phyloP scores from a whole-genome alignment of 2,329 filamentous ascomycete genomes.

The Trichoderma hamatum region DNA sequence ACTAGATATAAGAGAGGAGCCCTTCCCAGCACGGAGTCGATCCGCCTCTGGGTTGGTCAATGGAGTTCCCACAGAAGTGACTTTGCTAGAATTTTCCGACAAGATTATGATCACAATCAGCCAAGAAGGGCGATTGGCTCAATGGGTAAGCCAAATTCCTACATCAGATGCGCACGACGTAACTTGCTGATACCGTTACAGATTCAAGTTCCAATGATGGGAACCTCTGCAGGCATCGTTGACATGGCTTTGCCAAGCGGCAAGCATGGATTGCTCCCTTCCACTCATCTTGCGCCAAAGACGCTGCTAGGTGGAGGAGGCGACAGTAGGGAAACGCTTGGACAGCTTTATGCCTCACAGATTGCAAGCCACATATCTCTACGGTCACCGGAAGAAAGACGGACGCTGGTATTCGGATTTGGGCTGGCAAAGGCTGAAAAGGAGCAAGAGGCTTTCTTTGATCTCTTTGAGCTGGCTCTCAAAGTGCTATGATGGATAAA shows the following conservation, averaged over 20 bases:
- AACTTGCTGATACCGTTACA: conserved; percentile 38
- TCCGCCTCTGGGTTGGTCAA: conserved; percentile 65
- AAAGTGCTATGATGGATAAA: conserved; percentile 51
- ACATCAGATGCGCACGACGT: neutral
- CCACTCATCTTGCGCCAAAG: conserved; percentile 80
- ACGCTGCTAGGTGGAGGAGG: conserved; percentile 85
- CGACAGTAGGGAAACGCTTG: conserved; percentile 76
- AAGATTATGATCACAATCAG: conserved; percentile 89
- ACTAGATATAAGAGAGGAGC: conserved; percentile 50
- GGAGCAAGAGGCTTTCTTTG: conserved; percentile 63
- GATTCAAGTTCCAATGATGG: conserved; percentile 79
- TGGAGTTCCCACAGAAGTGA: conserved; percentile 71
- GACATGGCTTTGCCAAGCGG: conserved; percentile 60
- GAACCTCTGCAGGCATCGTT: conserved; percentile 64
- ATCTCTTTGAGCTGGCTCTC: conserved; percentile 64
- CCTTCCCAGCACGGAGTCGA: conserved; percentile 70
- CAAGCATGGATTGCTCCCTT: conserved; percentile 64
- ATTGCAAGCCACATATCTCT: conserved; percentile 79
- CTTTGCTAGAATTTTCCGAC: conserved; percentile 76
- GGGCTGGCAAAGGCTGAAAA: conserved; percentile 57
- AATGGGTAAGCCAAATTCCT: conserved; percentile 73
- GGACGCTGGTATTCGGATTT: conserved; percentile 64
- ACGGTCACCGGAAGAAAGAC: conserved; percentile 65
- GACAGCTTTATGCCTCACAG: conserved; percentile 87
- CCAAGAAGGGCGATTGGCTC: conserved; percentile 80